Conservation (phyloP, 192 early-diverging fungal genomes). For the Coemansia asiatica region DNA sequence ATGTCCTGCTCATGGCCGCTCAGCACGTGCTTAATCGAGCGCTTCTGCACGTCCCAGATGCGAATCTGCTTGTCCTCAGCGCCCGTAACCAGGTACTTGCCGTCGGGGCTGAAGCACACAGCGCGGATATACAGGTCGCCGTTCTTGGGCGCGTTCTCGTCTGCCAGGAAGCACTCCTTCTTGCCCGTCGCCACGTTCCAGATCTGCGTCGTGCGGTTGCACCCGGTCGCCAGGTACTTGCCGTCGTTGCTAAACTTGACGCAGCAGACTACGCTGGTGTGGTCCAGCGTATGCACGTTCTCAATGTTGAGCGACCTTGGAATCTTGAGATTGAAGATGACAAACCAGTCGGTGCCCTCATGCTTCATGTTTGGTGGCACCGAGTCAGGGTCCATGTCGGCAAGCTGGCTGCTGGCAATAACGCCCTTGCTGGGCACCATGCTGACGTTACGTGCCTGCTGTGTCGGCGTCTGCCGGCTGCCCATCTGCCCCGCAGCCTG, state of each 20-base stretch:
- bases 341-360: slow-evolving; percentile 87
- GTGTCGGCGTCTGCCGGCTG: slow-evolving; percentile 46
- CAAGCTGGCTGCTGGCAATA: slow-evolving; percentile 56
- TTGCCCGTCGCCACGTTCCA: slow-evolving; percentile 80
- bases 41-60: slow-evolving; percentile 69
- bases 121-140: slow-evolving; percentile 94
- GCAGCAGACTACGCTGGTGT: slow-evolving; percentile 92
- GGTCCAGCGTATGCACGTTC: slow-evolving; percentile 62
- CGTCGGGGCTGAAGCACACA: slow-evolving; percentile 94
- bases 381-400: slow-evolving; percentile 77
- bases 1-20: slow-evolving; percentile 95
- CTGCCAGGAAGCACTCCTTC: slow-evolving; percentile 75
- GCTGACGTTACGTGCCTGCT: slow-evolving; percentile 34
- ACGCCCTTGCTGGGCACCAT: slow-evolving; percentile 27
- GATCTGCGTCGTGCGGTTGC: slow-evolving; percentile 86
- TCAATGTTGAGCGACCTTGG: slow-evolving; percentile 65
- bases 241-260: slow-evolving; percentile 95
- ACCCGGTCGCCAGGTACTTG: slow-evolving; percentile 88
- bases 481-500: slow-evolving; percentile 28
- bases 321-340: slow-evolving; percentile 72
- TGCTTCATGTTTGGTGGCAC: slow-evolving; percentile 72
- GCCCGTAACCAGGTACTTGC: slow-evolving; percentile 86
- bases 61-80: slow-evolving; percentile 95
- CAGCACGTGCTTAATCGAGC: slow-evolving; percentile 66
- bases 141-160: slow-evolving; percentile 72